A percentile compares a stretch with the other conserved stretches of the same genome.
Evolutionary conservation across 331 rosid genomes (phyloP).

Genomic region (Erythrophleum ivorense): DNA sequence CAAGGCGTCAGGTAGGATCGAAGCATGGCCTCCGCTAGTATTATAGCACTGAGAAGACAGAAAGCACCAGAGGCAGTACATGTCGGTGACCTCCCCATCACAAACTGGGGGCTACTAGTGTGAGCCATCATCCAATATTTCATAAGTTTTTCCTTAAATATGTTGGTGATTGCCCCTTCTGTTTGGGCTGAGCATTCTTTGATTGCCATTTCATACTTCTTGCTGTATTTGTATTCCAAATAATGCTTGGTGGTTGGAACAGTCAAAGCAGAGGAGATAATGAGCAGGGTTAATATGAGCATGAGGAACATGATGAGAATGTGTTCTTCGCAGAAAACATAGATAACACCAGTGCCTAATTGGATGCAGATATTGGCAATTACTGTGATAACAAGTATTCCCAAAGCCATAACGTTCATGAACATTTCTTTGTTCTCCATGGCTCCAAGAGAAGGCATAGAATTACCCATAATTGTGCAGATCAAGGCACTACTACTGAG

Average conservation of each 20-base stretch:
- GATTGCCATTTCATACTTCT: constrained; percentile 49
- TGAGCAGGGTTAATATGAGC: constrained; percentile 66
- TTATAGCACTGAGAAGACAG: constrained; percentile 66
- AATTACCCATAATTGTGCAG: constrained; percentile 75
- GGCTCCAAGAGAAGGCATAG: constrained; percentile 86
- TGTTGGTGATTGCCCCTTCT: constrained; percentile 28
- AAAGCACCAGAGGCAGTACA: constrained; percentile 89
- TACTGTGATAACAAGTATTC: constrained; percentile 75
- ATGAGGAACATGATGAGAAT: constrained; percentile 58
- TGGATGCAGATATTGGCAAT: constrained; percentile 79
- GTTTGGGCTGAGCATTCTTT: constrained; percentile 41
- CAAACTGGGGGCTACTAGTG: constrained; percentile 85
- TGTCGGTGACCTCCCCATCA: constrained; percentile 80
- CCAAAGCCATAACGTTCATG: constrained; percentile 76
- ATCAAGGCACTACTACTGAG: constrained; percentile 75
- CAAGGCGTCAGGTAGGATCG: constrained; percentile 67
- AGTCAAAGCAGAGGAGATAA: constrained; percentile 63
- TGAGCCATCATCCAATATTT: constrained; percentile 92
- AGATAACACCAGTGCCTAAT: constrained; percentile 83
- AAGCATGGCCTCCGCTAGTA: constrained; percentile 63
- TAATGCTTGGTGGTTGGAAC: constrained; percentile 66
- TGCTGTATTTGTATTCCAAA: constrained; percentile 53
- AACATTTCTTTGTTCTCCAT: constrained; percentile 65
- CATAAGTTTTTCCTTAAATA: constrained; percentile 51
- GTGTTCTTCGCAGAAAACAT: constrained; percentile 73